Evolutionary conservation across 768 basidiomycete genomes (phyloP).

Genomic region (Pholiota conissans): DNA sequence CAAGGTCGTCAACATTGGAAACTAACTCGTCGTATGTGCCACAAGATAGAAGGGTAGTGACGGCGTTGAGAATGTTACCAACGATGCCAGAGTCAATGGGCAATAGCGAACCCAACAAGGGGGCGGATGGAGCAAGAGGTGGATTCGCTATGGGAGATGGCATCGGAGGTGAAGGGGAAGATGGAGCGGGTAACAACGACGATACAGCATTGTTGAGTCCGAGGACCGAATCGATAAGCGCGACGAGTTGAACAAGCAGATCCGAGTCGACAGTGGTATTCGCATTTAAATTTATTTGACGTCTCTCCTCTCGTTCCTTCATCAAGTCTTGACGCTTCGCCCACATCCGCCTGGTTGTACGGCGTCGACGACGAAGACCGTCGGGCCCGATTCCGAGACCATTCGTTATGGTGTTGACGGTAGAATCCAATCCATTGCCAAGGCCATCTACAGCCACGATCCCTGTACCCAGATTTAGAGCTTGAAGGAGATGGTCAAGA

Average conservation of each 20-base stretch:
- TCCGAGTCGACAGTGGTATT: conserved; percentile 1
- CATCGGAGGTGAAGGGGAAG: neutral
- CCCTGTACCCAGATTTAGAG: conserved; percentile 18
- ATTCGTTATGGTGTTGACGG: conserved; percentile 22
- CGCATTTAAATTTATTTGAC: conserved; percentile 4
- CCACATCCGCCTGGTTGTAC: neutral
- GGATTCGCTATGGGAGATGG: too few relatives aligned
- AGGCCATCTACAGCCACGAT: conserved; percentile 21
- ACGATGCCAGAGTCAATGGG: conserved; percentile 1
- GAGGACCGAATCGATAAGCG: conserved; percentile 15
- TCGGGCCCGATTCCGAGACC: conserved; percentile 23
- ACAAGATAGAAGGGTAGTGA: conserved; percentile 5
- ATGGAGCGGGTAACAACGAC: neutral
- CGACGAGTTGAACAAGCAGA: conserved; percentile 7
- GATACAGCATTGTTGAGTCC: conserved; percentile 7
- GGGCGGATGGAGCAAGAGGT: conserved; percentile 4
- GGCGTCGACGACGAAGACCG: conserved; percentile 10
- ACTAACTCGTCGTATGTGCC: neutral
- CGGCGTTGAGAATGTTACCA: conserved; percentile 11
- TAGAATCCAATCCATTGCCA: conserved; percentile 12
- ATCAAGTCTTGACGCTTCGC: neutral
- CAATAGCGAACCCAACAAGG: neutral
- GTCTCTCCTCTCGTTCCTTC: neutral
- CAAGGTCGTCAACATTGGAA: neutral
- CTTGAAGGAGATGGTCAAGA: conserved; percentile 21